Evolutionary conservation across 345 rosid species (phyloP).

Genomic region (Salix caprea): DNA sequence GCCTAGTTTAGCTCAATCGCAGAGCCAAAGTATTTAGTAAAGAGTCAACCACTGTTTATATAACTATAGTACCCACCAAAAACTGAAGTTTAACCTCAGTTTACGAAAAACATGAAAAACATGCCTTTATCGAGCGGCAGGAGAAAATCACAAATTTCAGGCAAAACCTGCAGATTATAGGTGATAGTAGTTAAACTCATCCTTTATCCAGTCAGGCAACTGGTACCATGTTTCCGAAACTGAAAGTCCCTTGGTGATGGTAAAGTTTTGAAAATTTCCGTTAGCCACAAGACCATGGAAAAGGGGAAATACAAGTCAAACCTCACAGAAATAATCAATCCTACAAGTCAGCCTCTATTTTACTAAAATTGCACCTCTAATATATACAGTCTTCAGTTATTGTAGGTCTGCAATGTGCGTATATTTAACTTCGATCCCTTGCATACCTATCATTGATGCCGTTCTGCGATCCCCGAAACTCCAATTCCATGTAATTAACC

Average conservation of each 20-base stretch:
- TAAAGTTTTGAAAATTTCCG: neutral
- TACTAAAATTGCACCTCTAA: neutral
- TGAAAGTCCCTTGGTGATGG: neutral
- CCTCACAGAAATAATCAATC: neutral
- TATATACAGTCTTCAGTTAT: slow-evolving; percentile 5
- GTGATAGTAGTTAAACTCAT: neutral
- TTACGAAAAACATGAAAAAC: too few species aligned
- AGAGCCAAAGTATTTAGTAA: too few species aligned
- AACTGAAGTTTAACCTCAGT: too few species aligned
- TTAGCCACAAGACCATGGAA: neutral
- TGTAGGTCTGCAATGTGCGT: neutral
- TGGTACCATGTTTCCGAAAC: too few species aligned
- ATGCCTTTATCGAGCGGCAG: too few species aligned
- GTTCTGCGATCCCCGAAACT: neutral
- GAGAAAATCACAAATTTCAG: too few species aligned
- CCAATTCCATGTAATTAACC: neutral
- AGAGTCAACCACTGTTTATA: too few species aligned
- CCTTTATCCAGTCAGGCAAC: neutral
- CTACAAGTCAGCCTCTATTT: neutral
- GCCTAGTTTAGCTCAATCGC: too few species aligned
- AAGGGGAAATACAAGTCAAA: neutral
- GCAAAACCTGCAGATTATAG: neutral
- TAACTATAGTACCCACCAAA: too few species aligned
- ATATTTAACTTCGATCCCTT: neutral
- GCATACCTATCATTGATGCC: neutral